Percentiles rank a stretch among this genome's conserved stretches.
phyloP scores from a whole-genome alignment of 495 filamentous ascomycete species.

The Immersiella caudata region DNA sequence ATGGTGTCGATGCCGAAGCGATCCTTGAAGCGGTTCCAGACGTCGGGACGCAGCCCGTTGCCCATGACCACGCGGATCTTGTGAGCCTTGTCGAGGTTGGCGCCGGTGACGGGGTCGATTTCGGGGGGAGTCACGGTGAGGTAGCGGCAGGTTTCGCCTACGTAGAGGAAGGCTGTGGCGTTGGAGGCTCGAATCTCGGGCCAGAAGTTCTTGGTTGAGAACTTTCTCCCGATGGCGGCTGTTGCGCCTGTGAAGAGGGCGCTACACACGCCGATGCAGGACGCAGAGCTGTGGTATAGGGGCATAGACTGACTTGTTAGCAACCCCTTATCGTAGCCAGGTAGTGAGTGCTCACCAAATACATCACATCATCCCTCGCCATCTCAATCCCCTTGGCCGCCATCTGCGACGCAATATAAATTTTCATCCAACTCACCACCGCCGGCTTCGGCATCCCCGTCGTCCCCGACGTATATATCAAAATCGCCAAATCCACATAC shows the following conservation, averaged over 20 bases:
- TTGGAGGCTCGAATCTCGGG: slow-evolving; percentile 68
- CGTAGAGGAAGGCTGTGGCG: slow-evolving; percentile 88
- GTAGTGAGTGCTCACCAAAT: slow-evolving; percentile 60
- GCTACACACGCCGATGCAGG: slow-evolving; percentile 65
- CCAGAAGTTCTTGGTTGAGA: slow-evolving; percentile 84
- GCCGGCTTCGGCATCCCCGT: slow-evolving; percentile 92
- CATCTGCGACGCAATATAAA: slow-evolving; percentile 56
- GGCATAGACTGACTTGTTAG: slow-evolving; percentile 77
- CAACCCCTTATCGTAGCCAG: neutral
- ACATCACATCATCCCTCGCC: slow-evolving; percentile 66
- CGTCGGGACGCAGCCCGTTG: slow-evolving; percentile 88
- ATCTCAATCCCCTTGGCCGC: slow-evolving; percentile 57
- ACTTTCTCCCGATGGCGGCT: slow-evolving; percentile 74
- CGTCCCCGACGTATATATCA: slow-evolving; percentile 88
- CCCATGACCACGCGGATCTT: slow-evolving; percentile 77
- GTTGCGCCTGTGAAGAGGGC: slow-evolving; percentile 62
- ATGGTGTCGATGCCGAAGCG: slow-evolving; percentile 82
- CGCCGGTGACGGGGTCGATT: slow-evolving; percentile 64
- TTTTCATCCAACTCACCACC: slow-evolving; percentile 76
- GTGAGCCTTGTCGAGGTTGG: slow-evolving; percentile 76
- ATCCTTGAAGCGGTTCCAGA: slow-evolving; percentile 84
- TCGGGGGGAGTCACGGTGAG: slow-evolving; percentile 73
- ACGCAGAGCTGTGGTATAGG: slow-evolving; percentile 85
- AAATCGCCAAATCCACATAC: slow-evolving; percentile 64
- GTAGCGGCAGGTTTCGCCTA: slow-evolving; percentile 93